A percentile compares a stretch with the other conserved stretches of the same genome.
Conservation (phyloP, 176 grass and related monocot genomes). For the Aegilops speltoides region DNA sequence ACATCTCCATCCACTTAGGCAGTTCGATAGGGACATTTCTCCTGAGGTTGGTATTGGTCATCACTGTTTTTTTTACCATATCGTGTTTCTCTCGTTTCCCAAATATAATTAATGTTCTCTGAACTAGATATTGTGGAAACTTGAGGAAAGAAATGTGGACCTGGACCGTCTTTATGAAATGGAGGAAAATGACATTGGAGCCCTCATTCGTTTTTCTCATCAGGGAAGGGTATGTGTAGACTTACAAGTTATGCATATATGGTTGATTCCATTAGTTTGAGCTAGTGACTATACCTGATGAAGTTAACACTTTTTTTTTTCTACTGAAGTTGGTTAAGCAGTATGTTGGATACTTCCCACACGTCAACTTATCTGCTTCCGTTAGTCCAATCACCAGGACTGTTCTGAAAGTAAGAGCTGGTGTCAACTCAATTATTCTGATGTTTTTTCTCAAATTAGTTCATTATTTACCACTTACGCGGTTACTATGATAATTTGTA, state of each 20-base stretch:
- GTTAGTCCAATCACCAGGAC: conserved; percentile 97
- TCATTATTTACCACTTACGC: neutral
- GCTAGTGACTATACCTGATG: conserved; percentile 28
- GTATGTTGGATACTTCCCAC: conserved; percentile 71
- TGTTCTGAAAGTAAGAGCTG: conserved; percentile 79
- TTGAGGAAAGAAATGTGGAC: conserved; percentile 85
- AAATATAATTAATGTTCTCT: conserved; percentile 27
- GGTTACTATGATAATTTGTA: conserved; percentile 39
- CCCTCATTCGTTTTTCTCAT: conserved; percentile 78
- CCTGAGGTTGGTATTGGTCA: conserved; percentile 50
- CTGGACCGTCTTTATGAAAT: conserved; percentile 87
- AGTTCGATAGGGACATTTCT: conserved; percentile 84
- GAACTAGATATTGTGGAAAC: conserved; percentile 77
- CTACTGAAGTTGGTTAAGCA: conserved; percentile 86
- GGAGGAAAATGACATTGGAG: conserved; percentile 96
- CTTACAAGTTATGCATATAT: conserved; percentile 13
- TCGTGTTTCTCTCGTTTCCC: conserved; percentile 10
- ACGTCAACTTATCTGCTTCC: conserved; percentile 70
- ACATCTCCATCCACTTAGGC: conserved; percentile 85
- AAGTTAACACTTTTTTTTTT: conserved; percentile 16
- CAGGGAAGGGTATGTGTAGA: conserved; percentile 65
- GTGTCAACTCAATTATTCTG: neutral
- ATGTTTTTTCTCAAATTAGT: neutral
- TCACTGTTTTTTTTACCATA: neutral
- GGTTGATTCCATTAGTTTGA: conserved; percentile 3